These are phyloP conservation scores for Salix arbutifolia DNA, from an alignment of 345 rosid species.

Conservation along the genomic window DNA sequence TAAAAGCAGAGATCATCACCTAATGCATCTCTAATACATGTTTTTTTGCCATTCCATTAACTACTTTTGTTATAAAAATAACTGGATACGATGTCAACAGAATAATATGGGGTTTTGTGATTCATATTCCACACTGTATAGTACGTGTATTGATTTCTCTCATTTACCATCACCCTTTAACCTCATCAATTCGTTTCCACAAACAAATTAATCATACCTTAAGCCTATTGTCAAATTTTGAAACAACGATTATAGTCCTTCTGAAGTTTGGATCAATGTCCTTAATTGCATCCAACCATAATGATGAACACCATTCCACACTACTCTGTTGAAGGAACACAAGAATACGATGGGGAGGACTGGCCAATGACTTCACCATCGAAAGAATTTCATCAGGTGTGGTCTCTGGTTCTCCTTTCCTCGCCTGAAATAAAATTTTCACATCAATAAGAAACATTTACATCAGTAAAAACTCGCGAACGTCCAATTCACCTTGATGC, in stretches of 20 bases:
- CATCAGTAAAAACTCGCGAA: too few species aligned
- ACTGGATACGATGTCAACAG: not conserved
- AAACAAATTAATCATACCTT: conserved; percentile 44
- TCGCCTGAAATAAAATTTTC: conserved; percentile 48
- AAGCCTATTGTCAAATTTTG: conserved; percentile 94
- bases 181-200: not conserved
- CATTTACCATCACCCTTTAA: not conserved
- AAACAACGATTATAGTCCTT: conserved; percentile 82
- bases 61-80: not conserved
- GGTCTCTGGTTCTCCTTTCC: conserved; percentile 93
- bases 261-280: conserved; percentile 88
- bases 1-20: not conserved
- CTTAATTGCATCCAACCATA: conserved; percentile 89
- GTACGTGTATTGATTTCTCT: not conserved
- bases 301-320: conserved; percentile 96
- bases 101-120: not conserved
- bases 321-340: conserved; percentile 95
- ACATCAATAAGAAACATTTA: not conserved
- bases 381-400: conserved; percentile 90
- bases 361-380: conserved; percentile 87
- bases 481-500: not conserved
- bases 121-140: not conserved
- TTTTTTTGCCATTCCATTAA: not conserved
- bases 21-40: not conserved
- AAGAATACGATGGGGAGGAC: conserved; percentile 92